A percentile compares a stretch with the other conserved stretches of the same genome.
phyloP scores from a whole-genome alignment of 169 alveolate genomes.

The Cryptosporidium parvum region DNA sequence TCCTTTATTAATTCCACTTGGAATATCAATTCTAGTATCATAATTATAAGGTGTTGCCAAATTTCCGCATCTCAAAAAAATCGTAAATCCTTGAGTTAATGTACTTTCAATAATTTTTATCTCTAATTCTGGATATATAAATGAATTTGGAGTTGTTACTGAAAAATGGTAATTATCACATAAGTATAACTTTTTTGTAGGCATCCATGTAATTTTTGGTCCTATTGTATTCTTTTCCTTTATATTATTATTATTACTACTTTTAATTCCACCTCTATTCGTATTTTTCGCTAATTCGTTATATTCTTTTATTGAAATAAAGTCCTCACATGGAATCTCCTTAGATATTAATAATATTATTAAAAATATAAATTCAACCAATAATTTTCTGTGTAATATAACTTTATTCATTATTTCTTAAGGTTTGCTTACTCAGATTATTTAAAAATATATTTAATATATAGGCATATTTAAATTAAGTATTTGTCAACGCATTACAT shows the following conservation, averaged over 20 bases:
- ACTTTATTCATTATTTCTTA: neutral
- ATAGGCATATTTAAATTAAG: neutral
- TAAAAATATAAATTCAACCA: too few species aligned
- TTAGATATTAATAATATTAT: too few species aligned
- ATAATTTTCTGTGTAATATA: too few species aligned
- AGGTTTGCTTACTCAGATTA: neutral
- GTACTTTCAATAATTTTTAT: conserved; percentile 28
- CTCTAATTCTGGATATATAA: conserved; percentile 59
- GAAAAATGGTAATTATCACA: conserved; percentile 68
- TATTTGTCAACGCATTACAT: neutral
- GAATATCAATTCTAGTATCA: conserved; percentile 58
- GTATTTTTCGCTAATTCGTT: neutral
- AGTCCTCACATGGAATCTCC: neutral
- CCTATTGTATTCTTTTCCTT: neutral
- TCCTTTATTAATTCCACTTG: conserved; percentile 46
- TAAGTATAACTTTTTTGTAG: conserved; percentile 54
- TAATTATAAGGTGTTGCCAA: conserved; percentile 69
- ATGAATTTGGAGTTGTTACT: conserved; percentile 47
- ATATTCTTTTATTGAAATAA: neutral
- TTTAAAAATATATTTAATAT: too few species aligned
- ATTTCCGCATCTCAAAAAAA: conserved; percentile 49
- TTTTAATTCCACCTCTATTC: neutral
- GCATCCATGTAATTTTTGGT: conserved; percentile 45
- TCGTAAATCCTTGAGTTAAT: conserved; percentile 60
- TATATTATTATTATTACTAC: neutral